A percentile compares a stretch with the other conserved stretches of the same genome.
Conservation (phyloP, 352 stramenopile species). For the Thraustochytrium striatum region DNA sequence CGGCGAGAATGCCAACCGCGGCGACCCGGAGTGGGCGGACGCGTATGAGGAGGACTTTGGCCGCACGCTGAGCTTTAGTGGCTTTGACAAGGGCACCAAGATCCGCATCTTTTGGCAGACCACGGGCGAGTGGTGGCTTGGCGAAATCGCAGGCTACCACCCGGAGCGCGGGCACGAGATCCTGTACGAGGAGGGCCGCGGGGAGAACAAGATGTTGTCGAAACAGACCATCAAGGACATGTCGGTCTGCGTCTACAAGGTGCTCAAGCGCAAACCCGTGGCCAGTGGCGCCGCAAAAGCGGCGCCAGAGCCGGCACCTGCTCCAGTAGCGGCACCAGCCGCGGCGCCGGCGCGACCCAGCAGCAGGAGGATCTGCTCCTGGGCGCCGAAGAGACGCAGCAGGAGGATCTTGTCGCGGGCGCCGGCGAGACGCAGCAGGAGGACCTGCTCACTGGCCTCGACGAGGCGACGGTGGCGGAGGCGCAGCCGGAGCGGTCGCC, state of each 20-base stretch:
- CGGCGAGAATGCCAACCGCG: conserved; percentile 31
- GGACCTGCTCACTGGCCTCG: no score
- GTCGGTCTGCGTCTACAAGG: conserved; percentile 35
- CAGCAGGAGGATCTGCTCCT: neutral
- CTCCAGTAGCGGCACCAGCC: neutral
- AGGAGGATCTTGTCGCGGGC: no score
- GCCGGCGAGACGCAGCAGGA: no score
- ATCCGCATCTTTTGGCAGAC: conserved; percentile 38
- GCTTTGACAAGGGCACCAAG: conserved; percentile 42
- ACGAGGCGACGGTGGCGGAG: no score
- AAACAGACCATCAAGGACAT: conserved; percentile 42
- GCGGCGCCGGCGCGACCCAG: no score
- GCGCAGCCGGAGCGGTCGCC: no score
- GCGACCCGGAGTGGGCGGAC: conserved; percentile 19
- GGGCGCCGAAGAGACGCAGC: neutral
- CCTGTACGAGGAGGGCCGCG: conserved; percentile 33
- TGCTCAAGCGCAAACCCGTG: conserved; percentile 11
- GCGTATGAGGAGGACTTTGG: neutral
- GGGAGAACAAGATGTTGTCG: conserved; percentile 9
- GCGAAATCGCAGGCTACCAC: conserved; percentile 22
- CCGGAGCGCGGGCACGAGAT: conserved; percentile 26
- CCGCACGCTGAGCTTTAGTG: conserved; percentile 7
- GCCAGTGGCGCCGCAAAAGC: neutral
- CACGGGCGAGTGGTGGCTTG: conserved; percentile 42
- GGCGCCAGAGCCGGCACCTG: neutral